phyloP scores from a whole-genome alignment of 345 rosid genomes.

The Citrus unshiu region DNA sequence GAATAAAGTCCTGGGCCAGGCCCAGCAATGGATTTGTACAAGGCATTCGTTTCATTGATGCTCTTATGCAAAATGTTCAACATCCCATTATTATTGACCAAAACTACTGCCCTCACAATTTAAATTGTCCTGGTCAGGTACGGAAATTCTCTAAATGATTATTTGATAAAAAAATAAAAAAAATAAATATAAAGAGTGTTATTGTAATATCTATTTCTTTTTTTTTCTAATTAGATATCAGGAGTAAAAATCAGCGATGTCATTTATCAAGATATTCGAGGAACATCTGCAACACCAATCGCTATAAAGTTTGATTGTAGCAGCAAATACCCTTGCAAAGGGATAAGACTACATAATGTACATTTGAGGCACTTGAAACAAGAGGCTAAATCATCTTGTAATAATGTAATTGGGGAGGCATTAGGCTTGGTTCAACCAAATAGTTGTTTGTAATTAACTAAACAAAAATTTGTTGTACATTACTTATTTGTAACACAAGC shows the following conservation, averaged over 20 bases:
- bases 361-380: constrained; percentile 21
- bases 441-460: constrained; percentile 20
- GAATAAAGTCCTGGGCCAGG: constrained; percentile 71
- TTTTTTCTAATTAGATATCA: constrained; percentile 5
- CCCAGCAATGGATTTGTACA: constrained; percentile 53
- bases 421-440: constrained; percentile 26
- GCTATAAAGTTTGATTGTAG: constrained; percentile 46
- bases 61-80: constrained; percentile 39
- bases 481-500: not conserved
- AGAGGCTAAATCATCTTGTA: constrained; percentile 33
- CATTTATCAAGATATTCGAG: constrained; percentile 28
- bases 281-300: constrained; percentile 35
- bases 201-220: too few species aligned
- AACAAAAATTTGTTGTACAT: not conserved
- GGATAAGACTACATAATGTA: constrained; percentile 25
- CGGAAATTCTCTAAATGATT: too few species aligned
- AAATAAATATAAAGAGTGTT: too few species aligned
- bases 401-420: constrained; percentile 27
- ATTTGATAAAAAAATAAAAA: too few species aligned
- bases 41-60: constrained; percentile 37
- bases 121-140: constrained; percentile 35
- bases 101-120: constrained; percentile 52
- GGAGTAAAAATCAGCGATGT: constrained; percentile 36
- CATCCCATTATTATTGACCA: constrained; percentile 58
- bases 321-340: constrained; percentile 26